A percentile compares a stretch with the other conserved stretches of the same genome.
phyloP scores from a whole-genome alignment of 2,329 filamentous ascomycete species.

The Knufia petricola region DNA sequence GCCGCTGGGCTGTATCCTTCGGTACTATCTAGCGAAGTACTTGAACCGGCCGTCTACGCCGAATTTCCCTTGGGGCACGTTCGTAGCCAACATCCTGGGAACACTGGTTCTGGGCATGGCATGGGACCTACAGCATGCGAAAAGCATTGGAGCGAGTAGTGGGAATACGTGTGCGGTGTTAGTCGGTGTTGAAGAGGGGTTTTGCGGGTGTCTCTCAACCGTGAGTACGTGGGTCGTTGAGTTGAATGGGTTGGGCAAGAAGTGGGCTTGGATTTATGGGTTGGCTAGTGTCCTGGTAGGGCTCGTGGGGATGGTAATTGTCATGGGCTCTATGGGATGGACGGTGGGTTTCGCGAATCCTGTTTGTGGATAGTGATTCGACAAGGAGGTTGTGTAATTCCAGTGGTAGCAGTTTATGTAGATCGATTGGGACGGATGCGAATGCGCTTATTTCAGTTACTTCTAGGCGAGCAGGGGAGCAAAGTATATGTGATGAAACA shows the following conservation, averaged over 20 bases:
- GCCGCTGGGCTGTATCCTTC: constrained; percentile 60
- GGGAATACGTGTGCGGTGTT: constrained; percentile 47
- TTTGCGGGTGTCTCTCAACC: constrained; percentile 56
- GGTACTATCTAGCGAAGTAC: constrained; percentile 59
- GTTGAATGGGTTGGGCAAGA: constrained; percentile 40
- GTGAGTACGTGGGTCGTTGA: constrained; percentile 56
- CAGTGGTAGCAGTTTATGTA: too few species aligned
- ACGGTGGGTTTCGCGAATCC: constrained; percentile 43
- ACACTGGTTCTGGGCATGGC: constrained; percentile 63
- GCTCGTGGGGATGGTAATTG: constrained; percentile 51
- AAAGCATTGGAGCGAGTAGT: constrained; percentile 32
- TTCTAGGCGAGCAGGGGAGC: too few species aligned
- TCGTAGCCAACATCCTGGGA: constrained; percentile 65
- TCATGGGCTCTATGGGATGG: constrained; percentile 72
- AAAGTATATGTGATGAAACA: too few species aligned
- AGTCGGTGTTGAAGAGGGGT: constrained; percentile 53
- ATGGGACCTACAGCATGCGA: constrained; percentile 63
- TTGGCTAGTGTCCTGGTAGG: constrained; percentile 48
- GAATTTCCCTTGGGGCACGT: constrained; percentile 72
- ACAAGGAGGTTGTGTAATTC: too few species aligned
- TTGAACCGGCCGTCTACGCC: constrained; percentile 53
- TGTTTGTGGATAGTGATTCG: constrained; percentile 12
- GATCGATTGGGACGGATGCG: too few species aligned
- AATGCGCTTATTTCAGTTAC: too few species aligned
- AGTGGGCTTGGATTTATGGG: constrained; percentile 48